These are phyloP conservation scores for Chytridiales sp. DNA, from an alignment of 371 early-diverging fungal genomes.

Conservation along the genomic window DNA sequence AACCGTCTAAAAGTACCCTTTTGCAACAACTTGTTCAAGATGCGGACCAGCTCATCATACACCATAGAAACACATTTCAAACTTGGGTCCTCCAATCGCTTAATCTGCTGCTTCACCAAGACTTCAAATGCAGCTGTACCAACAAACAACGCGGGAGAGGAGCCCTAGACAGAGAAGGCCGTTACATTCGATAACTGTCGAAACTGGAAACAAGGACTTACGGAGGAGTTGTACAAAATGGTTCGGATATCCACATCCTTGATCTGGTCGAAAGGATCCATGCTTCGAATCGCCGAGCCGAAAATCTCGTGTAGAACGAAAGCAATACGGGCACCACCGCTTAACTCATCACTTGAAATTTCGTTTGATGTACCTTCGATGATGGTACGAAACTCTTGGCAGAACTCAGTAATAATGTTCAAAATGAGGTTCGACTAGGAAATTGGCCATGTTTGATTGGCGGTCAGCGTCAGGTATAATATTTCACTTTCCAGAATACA, in stretches of 20 bases:
- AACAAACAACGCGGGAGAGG: slow-evolving; percentile 94
- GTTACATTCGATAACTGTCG: neutral
- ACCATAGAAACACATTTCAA: slow-evolving; percentile 90
- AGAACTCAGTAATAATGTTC: slow-evolving; percentile 97
- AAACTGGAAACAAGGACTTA: slow-evolving; percentile 33
- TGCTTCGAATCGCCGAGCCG: slow-evolving; percentile 80
- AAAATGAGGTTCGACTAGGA: slow-evolving; percentile 80
- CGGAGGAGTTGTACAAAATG: slow-evolving; percentile 95
- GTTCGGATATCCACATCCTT: slow-evolving; percentile 98
- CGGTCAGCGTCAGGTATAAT: neutral
- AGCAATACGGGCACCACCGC: slow-evolving; percentile 97
- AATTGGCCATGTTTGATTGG: neutral
- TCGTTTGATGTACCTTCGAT: slow-evolving; percentile 94
- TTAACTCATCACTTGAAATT: slow-evolving; percentile 87
- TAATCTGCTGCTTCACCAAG: slow-evolving; percentile 95
- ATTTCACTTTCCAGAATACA: neutral
- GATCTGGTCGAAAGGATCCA: slow-evolving; percentile 96
- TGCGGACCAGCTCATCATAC: slow-evolving; percentile 95
- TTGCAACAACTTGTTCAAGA: slow-evolving; percentile 82
- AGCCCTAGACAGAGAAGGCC: slow-evolving; percentile 59
- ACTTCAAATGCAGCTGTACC: slow-evolving; percentile 97
- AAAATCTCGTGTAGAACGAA: slow-evolving; percentile 98
- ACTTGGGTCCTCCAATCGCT: slow-evolving; percentile 93
- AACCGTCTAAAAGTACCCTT: slow-evolving; percentile 92
- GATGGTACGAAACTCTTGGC: slow-evolving; percentile 88